Percentiles rank a stretch among this genome's conserved stretches.
Conservation (phyloP, 2,329 filamentous ascomycete species). For the Colletotrichum godetiae region DNA sequence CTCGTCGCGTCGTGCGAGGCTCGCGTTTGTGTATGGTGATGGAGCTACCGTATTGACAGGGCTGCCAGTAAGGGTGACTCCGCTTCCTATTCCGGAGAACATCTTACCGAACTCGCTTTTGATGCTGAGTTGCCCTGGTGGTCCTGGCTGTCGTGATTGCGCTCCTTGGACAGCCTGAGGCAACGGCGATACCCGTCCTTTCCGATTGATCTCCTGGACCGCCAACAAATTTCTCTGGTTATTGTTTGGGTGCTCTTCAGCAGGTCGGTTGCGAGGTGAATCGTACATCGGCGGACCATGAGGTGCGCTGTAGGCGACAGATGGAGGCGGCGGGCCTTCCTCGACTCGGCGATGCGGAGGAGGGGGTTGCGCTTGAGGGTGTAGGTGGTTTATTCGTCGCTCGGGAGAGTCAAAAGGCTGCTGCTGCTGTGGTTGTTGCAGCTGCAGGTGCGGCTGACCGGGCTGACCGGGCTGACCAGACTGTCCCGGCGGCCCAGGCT, state of each 20-base stretch:
- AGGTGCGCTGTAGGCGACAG: slow-evolving; percentile 59
- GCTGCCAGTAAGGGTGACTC: slow-evolving; percentile 63
- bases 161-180: slow-evolving; percentile 95
- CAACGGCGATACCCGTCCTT: slow-evolving; percentile 86
- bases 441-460: neutral
- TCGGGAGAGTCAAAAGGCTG: slow-evolving; percentile 45
- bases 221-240: slow-evolving; percentile 77
- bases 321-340: slow-evolving; percentile 61
- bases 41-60: slow-evolving; percentile 57
- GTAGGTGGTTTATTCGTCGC: slow-evolving; percentile 41
- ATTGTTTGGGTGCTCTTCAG: slow-evolving; percentile 65
- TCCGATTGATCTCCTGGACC: slow-evolving; percentile 83
- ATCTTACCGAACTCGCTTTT: slow-evolving; percentile 96
- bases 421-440: slow-evolving; percentile 38
- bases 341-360: slow-evolving; percentile 56
- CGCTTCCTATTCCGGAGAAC: slow-evolving; percentile 88
- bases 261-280: slow-evolving; percentile 52
- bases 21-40: slow-evolving; percentile 59
- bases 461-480: neutral
- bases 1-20: slow-evolving; percentile 65
- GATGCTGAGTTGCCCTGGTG: slow-evolving; percentile 85
- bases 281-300: slow-evolving; percentile 57
- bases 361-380: slow-evolving; percentile 47
- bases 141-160: slow-evolving; percentile 82
- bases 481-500: slow-evolving; percentile 40